Evolutionary conservation across 169 alveolate genomes (phyloP).

Genomic region (Besnoitia besnoiti): DNA sequence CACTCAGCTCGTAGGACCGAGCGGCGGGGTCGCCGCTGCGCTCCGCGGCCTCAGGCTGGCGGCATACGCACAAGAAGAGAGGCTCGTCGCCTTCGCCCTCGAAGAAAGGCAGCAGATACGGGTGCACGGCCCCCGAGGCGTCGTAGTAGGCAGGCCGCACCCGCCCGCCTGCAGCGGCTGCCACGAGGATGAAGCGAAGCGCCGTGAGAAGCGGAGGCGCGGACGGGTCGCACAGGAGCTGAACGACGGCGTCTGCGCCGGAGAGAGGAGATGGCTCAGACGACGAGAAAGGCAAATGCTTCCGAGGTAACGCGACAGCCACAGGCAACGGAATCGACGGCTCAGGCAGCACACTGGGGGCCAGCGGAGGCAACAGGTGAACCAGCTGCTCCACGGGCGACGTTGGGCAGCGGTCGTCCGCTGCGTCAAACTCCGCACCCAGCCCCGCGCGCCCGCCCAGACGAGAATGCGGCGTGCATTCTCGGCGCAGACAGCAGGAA

Average conservation of each 20-base stretch:
- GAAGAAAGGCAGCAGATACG: not conserved
- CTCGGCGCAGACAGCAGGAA: not conserved
- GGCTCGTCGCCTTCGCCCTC: not conserved
- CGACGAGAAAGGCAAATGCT: not conserved
- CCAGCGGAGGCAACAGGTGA: not conserved
- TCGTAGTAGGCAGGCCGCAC: constrained; percentile 9
- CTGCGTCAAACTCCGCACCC: not conserved
- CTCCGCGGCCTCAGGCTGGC: no score
- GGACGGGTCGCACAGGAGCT: constrained; percentile 7
- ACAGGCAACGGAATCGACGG: not conserved
- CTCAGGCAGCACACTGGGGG: not conserved
- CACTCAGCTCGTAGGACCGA: no score
- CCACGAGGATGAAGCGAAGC: not conserved
- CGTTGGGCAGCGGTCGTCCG: not conserved
- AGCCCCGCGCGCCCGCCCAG: not conserved
- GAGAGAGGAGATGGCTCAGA: constrained; percentile 1
- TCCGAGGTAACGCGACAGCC: not conserved
- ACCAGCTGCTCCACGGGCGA: not conserved
- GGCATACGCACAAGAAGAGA: not conserved
- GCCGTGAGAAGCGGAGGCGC: constrained; percentile 18
- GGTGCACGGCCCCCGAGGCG: not conserved
- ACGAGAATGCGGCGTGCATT: not conserved
- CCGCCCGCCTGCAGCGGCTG: not conserved
- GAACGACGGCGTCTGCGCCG: not conserved
- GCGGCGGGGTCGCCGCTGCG: no score